Conservation (phyloP, 352 stramenopile genomes). For the Phytophthora foliorum region DNA sequence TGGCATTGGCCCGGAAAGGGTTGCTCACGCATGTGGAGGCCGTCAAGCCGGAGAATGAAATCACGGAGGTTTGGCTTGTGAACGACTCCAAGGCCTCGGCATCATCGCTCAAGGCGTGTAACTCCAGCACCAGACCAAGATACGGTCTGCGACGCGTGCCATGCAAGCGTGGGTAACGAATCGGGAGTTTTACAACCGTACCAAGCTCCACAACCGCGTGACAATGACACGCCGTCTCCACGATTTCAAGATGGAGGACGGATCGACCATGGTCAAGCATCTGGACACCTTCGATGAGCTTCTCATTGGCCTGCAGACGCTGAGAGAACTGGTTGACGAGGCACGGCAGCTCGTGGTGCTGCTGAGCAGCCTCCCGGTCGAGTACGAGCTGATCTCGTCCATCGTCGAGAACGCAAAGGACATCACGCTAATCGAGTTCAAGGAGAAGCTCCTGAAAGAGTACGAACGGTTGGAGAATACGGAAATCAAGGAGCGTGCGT, state of each 20-base stretch:
- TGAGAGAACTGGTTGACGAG: conserved; percentile 30
- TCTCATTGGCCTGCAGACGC: no score
- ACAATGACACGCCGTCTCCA: no score
- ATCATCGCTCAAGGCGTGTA: conserved; percentile 37
- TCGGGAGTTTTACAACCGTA: conserved; percentile 32
- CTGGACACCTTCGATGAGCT: no score
- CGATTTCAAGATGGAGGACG: no score
- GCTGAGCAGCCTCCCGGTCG: conserved; percentile 27
- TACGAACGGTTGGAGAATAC: no score
- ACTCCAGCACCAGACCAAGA: conserved; percentile 27
- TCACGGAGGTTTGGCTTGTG: conserved; percentile 24
- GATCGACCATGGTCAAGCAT: no score
- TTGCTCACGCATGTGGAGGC: conserved; percentile 10
- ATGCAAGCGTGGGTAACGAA: conserved; percentile 28
- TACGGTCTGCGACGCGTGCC: conserved; percentile 8
- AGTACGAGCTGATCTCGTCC: conserved; percentile 35
- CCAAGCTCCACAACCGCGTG: conserved; percentile 43
- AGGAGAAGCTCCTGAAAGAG: no score
- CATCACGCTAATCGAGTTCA: no score
- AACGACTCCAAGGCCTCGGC: conserved; percentile 35
- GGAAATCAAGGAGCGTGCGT: no score
- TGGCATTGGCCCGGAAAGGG: conserved; percentile 26
- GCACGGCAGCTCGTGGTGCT: conserved; percentile 35
- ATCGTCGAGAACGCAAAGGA: no score
- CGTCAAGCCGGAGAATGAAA: conserved; percentile 23